Conservation (phyloP, 1,139 yeast genomes). For the Eremothecium gossypii region DNA sequence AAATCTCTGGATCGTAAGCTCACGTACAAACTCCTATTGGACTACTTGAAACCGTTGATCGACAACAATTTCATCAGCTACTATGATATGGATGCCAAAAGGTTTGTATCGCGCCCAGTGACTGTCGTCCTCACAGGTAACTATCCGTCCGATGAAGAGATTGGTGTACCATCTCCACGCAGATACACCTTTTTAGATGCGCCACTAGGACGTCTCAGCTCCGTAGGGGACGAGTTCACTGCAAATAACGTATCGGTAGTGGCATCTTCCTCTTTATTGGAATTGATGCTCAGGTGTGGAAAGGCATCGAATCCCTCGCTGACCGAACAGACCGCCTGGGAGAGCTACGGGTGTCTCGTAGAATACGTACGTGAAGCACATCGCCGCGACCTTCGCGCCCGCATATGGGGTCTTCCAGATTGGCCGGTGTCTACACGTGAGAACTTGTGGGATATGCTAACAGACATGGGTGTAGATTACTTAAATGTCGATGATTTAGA, state of each 20-base stretch:
- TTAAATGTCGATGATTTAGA: constrained; percentile 39
- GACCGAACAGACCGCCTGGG: constrained; percentile 13
- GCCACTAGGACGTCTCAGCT: constrained; percentile 19
- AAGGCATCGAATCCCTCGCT: constrained; percentile 6
- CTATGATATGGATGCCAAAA: constrained; percentile 23
- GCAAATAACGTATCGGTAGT: constrained; percentile 12
- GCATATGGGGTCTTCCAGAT: constrained; percentile 46
- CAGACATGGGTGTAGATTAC: constrained; percentile 34
- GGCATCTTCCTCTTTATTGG: constrained; percentile 20
- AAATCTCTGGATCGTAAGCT: constrained; percentile 34
- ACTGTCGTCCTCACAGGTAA: constrained; percentile 40
- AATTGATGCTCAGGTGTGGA: constrained; percentile 11
- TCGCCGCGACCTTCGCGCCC: constrained; percentile 30
- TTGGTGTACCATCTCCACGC: constrained; percentile 14
- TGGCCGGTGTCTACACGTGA: constrained; percentile 37
- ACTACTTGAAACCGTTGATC: constrained; percentile 31
- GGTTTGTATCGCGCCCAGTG: constrained; percentile 33
- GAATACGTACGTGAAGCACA: constrained; percentile 32
- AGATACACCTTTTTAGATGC: constrained; percentile 34
- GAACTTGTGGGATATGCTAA: constrained; percentile 34
- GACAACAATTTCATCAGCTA: constrained; percentile 33
- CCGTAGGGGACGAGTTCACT: constrained; percentile 5
- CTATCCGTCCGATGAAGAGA: constrained; percentile 24
- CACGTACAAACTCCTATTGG: constrained; percentile 32
- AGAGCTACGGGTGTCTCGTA: constrained; percentile 26